Percentiles rank a stretch among this genome's conserved stretches.
Conservation (phyloP, 2,329 filamentous ascomycete species). For the Pestalotiopsis sp. region DNA sequence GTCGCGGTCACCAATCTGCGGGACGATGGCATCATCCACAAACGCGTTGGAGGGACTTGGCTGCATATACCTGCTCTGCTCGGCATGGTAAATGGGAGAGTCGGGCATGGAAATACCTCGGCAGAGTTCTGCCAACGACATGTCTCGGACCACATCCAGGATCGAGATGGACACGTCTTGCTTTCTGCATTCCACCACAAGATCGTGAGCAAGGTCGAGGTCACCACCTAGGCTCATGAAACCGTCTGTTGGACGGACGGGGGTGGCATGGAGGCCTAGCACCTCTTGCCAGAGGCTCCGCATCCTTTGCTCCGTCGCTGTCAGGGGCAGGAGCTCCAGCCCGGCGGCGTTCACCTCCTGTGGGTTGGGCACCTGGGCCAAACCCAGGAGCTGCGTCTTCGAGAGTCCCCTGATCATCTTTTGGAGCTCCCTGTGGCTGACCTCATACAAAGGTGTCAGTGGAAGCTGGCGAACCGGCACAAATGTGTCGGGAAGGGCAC, state of each 20-base stretch:
- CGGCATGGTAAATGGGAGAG: slow-evolving; percentile 15
- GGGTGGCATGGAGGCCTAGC: slow-evolving; percentile 39
- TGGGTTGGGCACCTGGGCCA: slow-evolving; percentile 41
- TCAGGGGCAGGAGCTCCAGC: slow-evolving; percentile 50
- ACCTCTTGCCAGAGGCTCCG: slow-evolving; percentile 50
- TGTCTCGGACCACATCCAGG: slow-evolving; percentile 43
- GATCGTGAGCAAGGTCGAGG: slow-evolving; percentile 43
- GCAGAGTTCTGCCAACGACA: slow-evolving; percentile 48
- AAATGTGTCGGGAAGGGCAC: slow-evolving; percentile 43
- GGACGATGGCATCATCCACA: slow-evolving; percentile 42
- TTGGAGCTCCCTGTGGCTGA: slow-evolving; percentile 51
- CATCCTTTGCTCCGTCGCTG: slow-evolving; percentile 49
- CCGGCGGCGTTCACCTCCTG: slow-evolving; percentile 37
- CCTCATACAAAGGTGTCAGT: slow-evolving; percentile 51
- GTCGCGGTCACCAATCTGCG: slow-evolving; percentile 43
- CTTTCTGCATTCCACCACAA: slow-evolving; percentile 48
- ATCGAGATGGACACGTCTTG: slow-evolving; percentile 44
- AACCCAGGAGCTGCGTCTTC: slow-evolving; percentile 43
- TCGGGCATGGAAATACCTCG: slow-evolving; percentile 30
- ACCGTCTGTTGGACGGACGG: slow-evolving; percentile 44
- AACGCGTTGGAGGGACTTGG: slow-evolving; percentile 34
- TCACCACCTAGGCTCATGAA: slow-evolving; percentile 53
- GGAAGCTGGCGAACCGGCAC: slow-evolving; percentile 52
- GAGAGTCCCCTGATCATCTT: slow-evolving; percentile 45
- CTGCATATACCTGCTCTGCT: slow-evolving; percentile 13